Percentiles rank a stretch among this genome's conserved stretches.
phyloP scores from a whole-genome alignment of 495 filamentous ascomycete genomes.

The Penicillium fimorum region DNA sequence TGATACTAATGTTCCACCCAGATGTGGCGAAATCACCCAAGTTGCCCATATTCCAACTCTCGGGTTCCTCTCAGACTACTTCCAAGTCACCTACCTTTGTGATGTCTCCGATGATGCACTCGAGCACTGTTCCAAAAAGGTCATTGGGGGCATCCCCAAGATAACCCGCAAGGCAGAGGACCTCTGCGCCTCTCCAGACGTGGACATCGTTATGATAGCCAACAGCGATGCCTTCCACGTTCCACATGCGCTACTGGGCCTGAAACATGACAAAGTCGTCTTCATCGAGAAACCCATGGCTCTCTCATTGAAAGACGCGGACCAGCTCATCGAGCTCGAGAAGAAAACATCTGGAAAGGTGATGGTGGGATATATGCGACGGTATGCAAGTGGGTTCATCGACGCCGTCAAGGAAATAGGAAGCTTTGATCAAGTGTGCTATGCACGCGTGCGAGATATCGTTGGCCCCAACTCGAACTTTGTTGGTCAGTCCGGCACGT shows the following conservation, averaged over 20 bases:
- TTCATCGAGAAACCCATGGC: conserved; percentile 51
- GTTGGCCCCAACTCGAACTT: conserved; percentile 44
- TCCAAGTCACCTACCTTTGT: conserved; percentile 34
- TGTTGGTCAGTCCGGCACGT: conserved; percentile 45
- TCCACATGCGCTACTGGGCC: conserved; percentile 32
- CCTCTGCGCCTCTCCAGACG: conserved; percentile 31
- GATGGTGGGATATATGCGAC: conserved; percentile 49
- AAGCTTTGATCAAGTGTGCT: conserved; percentile 31
- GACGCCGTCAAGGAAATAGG: conserved; percentile 38
- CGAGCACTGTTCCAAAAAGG: conserved; percentile 22
- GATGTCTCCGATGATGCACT: conserved; percentile 35
- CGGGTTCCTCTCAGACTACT: conserved; percentile 30
- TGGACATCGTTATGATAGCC: conserved; percentile 43
- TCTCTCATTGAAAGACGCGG: conserved; percentile 22
- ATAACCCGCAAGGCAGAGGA: conserved; percentile 27
- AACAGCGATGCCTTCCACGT: conserved; percentile 42
- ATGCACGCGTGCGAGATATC: conserved; percentile 46
- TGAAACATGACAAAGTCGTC: conserved; percentile 37
- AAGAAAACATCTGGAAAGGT: conserved; percentile 28
- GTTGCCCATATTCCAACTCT: conserved; percentile 44
- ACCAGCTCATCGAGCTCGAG: conserved; percentile 36
- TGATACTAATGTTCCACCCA: not conserved
- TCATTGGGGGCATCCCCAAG: conserved; percentile 15
- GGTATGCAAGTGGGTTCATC: conserved; percentile 42
- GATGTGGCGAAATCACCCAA: conserved; percentile 38